Conservation (phyloP, 768 basidiomycete species). For the Dioszegia hungarica region DNA sequence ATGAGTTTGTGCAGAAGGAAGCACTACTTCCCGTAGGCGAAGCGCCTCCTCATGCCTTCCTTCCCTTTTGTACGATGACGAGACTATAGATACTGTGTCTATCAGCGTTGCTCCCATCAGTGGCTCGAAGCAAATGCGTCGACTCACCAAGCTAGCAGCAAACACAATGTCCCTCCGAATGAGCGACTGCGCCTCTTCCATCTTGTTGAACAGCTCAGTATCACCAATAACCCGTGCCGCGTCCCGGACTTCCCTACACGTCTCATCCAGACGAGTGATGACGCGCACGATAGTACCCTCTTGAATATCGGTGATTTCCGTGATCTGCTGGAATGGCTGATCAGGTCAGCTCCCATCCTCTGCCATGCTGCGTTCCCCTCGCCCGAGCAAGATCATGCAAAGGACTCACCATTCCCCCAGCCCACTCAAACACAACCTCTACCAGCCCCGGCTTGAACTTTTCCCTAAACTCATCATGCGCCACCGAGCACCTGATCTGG, state of each 20-base stretch:
- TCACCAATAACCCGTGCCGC: constrained; percentile 97
- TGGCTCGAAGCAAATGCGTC: background rate
- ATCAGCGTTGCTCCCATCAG: constrained; percentile 14
- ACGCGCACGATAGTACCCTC: constrained; percentile 96
- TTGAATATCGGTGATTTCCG: constrained; percentile 81
- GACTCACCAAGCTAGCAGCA: constrained; percentile 46
- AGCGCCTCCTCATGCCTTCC: too few relatives aligned
- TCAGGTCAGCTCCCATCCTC: too few relatives aligned
- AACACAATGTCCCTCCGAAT: constrained; percentile 87
- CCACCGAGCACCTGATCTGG: constrained; percentile 76
- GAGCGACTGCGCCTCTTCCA: constrained; percentile 89
- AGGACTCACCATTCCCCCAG: constrained; percentile 83
- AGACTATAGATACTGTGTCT: background rate
- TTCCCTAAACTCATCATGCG: constrained; percentile 69
- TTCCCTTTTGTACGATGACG: too few relatives aligned
- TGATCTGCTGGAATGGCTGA: constrained; percentile 96
- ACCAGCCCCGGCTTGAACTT: constrained; percentile 83
- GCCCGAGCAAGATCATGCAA: too few relatives aligned
- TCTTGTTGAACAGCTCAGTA: constrained; percentile 90
- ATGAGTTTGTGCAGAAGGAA: too few relatives aligned
- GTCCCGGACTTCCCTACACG: constrained; percentile 92
- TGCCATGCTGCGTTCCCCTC: too few relatives aligned
- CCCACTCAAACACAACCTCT: constrained; percentile 99
- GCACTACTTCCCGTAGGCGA: too few relatives aligned
- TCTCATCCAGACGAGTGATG: constrained; percentile 93